Conservation (phyloP, 2,329 filamentous ascomycete species). For the Colletotrichum viniferum region DNA sequence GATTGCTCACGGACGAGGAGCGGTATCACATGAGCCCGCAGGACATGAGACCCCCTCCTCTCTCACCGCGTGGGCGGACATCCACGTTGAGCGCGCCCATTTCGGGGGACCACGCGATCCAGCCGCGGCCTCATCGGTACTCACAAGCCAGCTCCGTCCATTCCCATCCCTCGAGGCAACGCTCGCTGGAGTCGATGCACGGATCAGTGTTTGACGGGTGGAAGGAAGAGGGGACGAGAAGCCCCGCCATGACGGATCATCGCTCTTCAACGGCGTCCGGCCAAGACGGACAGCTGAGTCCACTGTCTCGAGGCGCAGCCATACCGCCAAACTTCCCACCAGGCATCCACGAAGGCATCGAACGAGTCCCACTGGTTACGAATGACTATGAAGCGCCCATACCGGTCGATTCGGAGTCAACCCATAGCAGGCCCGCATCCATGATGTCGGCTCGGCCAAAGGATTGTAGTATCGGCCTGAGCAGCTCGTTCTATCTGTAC, state of each 20-base stretch:
- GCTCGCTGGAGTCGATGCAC: conserved; percentile 38
- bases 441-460: conserved; percentile 22
- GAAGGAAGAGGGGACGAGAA: conserved; percentile 28
- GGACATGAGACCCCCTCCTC: background rate
- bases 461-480: conserved; percentile 47
- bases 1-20: conserved; percentile 5
- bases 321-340: conserved; percentile 13
- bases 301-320: background rate
- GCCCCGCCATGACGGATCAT: conserved; percentile 21
- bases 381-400: conserved; percentile 37
- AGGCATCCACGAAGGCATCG: conserved; percentile 15
- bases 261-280: conserved; percentile 21
- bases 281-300: conserved; percentile 11
- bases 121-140: background rate
- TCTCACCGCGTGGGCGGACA: background rate
- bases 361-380: background rate
- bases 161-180: conserved; percentile 29
- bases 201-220: conserved; percentile 38
- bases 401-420: conserved; percentile 35
- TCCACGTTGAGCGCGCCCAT: background rate
- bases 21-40: conserved; percentile 15
- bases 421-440: conserved; percentile 14
- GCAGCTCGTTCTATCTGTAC: conserved; percentile 55
- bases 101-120: background rate
- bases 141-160: conserved; percentile 17